Conservation (phyloP, 768 basidiomycete species). For the Trametes meyenii region DNA sequence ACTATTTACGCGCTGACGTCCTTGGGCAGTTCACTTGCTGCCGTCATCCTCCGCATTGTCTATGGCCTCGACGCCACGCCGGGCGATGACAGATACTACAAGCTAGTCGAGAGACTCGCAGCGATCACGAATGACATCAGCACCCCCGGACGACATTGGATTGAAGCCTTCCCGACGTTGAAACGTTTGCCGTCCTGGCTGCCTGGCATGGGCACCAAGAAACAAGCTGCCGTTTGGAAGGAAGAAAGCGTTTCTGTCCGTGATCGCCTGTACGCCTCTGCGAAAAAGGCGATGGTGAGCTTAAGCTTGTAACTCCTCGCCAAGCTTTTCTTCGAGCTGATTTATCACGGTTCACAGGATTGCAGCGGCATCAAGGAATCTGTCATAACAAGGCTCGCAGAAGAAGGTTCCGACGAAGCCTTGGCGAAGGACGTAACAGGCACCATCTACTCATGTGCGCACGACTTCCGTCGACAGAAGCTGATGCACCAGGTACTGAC, state of each 20-base stretch:
- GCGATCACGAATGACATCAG: conserved; percentile 14
- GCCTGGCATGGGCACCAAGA: conserved; percentile 68
- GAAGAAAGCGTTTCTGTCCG: conserved; percentile 65
- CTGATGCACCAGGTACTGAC: background rate
- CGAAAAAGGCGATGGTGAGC: conserved; percentile 59
- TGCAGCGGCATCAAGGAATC: conserved; percentile 7
- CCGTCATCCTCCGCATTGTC: conserved; percentile 45
- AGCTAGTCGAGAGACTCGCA: conserved; percentile 7
- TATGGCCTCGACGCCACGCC: conserved; percentile 48
- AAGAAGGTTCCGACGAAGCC: conserved; percentile 8
- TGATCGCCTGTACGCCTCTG: conserved; percentile 62
- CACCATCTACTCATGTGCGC: conserved; percentile 16
- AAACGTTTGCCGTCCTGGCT: conserved; percentile 63
- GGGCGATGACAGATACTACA: conserved; percentile 36
- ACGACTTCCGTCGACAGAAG: too few species aligned
- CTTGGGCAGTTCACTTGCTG: conserved; percentile 62
- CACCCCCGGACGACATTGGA: conserved; percentile 11
- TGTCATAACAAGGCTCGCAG: conserved; percentile 3
- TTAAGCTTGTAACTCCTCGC: background rate
- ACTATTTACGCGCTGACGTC: background rate
- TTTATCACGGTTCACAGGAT: background rate
- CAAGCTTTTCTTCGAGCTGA: background rate
- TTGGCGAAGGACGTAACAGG: conserved; percentile 7
- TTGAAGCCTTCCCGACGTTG: conserved; percentile 40
- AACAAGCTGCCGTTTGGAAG: conserved; percentile 65